These are phyloP conservation scores for Lactarius tabidus DNA, from an alignment of 768 basidiomycete species.

Conservation along the genomic window DNA sequence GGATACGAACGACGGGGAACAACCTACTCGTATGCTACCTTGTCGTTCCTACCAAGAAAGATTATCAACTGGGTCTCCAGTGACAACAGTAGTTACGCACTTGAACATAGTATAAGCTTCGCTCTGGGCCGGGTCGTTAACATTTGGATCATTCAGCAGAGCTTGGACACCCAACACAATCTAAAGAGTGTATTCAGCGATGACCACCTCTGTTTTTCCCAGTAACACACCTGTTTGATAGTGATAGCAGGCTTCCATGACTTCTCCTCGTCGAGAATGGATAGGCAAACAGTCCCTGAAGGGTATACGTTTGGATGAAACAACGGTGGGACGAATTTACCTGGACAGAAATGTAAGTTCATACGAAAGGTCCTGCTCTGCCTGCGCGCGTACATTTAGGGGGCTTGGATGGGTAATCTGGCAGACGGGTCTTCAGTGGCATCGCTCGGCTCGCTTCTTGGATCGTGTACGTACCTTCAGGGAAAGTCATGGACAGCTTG, in stretches of 20 bases:
- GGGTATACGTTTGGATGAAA: slow-evolving; percentile 99
- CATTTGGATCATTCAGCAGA: slow-evolving; percentile 91
- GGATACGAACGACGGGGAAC: not conserved
- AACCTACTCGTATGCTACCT: slow-evolving; percentile 81
- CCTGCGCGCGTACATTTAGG: slow-evolving; percentile 68
- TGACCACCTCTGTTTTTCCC: not conserved
- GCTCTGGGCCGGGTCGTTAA: slow-evolving; percentile 95
- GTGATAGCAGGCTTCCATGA: slow-evolving; percentile 99
- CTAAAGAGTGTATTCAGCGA: slow-evolving; percentile 38
- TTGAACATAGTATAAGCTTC: slow-evolving; percentile 99
- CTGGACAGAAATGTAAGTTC: slow-evolving; percentile 38
- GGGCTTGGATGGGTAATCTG: slow-evolving; percentile 93
- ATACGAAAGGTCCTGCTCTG: slow-evolving; percentile 11
- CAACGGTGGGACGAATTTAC: slow-evolving; percentile 93
- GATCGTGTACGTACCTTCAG: slow-evolving; percentile 64
- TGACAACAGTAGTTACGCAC: slow-evolving; percentile 46
- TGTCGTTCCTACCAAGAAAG: slow-evolving; percentile 70
- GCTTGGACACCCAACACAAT: slow-evolving; percentile 96
- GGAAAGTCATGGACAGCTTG: slow-evolving; percentile 92
- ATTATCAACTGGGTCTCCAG: slow-evolving; percentile 2
- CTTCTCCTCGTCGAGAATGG: slow-evolving; percentile 98
- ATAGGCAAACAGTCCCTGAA: slow-evolving; percentile 96
- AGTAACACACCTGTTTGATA: slow-evolving; percentile 79
- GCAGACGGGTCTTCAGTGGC: slow-evolving; percentile 13
- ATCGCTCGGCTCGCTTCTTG: not conserved